A percentile compares a stretch with the other conserved stretches of the same genome.
These are phyloP conservation scores for Microdochium trichocladiopsis DNA, from an alignment of 2,329 filamentous ascomycete species.

Conservation along the genomic window DNA sequence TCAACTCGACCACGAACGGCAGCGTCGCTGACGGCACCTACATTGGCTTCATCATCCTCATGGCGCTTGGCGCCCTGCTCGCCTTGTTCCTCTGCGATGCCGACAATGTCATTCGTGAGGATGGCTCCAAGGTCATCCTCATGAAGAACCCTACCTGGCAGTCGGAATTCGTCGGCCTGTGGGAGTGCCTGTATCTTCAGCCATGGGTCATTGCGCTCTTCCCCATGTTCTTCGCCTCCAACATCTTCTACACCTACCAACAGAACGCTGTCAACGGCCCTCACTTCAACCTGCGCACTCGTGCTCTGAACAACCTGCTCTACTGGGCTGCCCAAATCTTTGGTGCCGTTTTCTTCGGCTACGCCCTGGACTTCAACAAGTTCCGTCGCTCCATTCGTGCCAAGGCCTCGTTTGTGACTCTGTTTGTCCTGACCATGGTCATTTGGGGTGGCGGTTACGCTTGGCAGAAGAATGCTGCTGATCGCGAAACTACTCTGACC, in stretches of 20 bases:
- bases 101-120: constrained; percentile 58
- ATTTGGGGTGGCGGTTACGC: constrained; percentile 70
- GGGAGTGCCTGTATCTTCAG: constrained; percentile 55
- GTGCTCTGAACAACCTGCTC: constrained; percentile 61
- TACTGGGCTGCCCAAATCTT: constrained; percentile 70
- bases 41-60: constrained; percentile 68
- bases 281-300: constrained; percentile 64
- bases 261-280: constrained; percentile 65
- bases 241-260: constrained; percentile 77
- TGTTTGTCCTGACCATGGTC: constrained; percentile 59
- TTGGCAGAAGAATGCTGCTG: constrained; percentile 53
- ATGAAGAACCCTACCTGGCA: constrained; percentile 75
- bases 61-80: constrained; percentile 56
- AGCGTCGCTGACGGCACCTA: constrained; percentile 63
- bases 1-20: constrained; percentile 42
- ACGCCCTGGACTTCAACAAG: constrained; percentile 49
- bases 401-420: constrained; percentile 46
- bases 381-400: constrained; percentile 57
- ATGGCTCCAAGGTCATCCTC: constrained; percentile 63
- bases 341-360: constrained; percentile 61
- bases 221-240: constrained; percentile 73
- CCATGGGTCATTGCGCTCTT: constrained; percentile 65
- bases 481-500: constrained; percentile 22
- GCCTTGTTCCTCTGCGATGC: constrained; percentile 57
- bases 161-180: constrained; percentile 62